A percentile compares a stretch with the other conserved stretches of the same genome.
Conservation (phyloP, 257 asterid species). For the Handroanthus guayacan region DNA sequence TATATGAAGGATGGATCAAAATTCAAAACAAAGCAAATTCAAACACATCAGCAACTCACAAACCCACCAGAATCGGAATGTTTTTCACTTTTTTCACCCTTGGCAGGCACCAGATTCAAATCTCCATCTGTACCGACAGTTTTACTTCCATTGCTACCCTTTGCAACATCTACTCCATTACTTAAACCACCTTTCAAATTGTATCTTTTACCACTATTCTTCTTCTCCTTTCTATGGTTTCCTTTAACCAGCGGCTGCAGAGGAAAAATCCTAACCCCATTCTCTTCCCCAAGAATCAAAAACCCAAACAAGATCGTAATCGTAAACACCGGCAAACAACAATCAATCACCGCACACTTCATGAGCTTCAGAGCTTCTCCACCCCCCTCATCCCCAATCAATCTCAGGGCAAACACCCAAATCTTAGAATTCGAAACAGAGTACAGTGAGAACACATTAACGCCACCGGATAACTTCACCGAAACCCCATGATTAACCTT, state of each 20-base stretch:
- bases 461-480: slow-evolving; percentile 63
- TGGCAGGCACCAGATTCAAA: slow-evolving; percentile 36
- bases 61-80: slow-evolving; percentile 63
- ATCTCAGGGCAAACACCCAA: slow-evolving; percentile 74
- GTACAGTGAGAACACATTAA: slow-evolving; percentile 64
- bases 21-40: slow-evolving; percentile 1
- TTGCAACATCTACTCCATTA: slow-evolving; percentile 44
- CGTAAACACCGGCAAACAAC: slow-evolving; percentile 64
- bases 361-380: slow-evolving; percentile 65
- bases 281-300: slow-evolving; percentile 79
- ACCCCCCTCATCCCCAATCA: slow-evolving; percentile 49
- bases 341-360: slow-evolving; percentile 82
- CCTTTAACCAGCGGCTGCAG: slow-evolving; percentile 70
- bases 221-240: slow-evolving; percentile 56
- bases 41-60: slow-evolving; percentile 17
- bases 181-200: slow-evolving; percentile 48
- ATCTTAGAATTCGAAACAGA: slow-evolving; percentile 71
- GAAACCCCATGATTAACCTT: slow-evolving; percentile 75
- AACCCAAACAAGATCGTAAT: slow-evolving; percentile 60
- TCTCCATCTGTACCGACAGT: slow-evolving; percentile 37
- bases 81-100: slow-evolving; percentile 48
- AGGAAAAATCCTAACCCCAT: slow-evolving; percentile 77
- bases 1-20: neutral
- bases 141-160: slow-evolving; percentile 37
- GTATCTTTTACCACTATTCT: slow-evolving; percentile 40